Base-by-base conservation (phyloP, 2,329 filamentous ascomycete genomes). In the Chalara sp. region DNA sequence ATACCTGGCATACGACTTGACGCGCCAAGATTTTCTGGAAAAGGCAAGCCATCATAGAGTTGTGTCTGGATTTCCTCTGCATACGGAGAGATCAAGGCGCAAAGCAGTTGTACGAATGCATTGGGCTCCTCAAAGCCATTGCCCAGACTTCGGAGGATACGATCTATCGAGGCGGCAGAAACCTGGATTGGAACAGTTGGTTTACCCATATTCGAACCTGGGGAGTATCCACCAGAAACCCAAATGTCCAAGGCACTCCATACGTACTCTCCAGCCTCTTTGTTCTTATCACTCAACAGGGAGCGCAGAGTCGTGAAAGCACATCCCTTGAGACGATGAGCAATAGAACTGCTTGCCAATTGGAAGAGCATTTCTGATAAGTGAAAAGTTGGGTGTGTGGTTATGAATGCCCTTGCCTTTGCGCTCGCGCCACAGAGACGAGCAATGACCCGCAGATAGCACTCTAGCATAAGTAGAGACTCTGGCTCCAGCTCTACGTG, bases 381-480 rank as follows among this genome's bases (percentile, higher is more conserved):
- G 57, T 82, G 83, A 59, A 88, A 84, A 28, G 83, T 68, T 33
- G 59, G 78, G 52, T 81, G 72, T 41, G 81, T 77, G 28, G 95
- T 72, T 53, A 97, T 76, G 74, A 86, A 96, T 33, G 79, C 71
- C 46, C 92, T 80, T 1, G 89, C 86, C 21, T 75, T 72, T 52
- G 79, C 74, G 62, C 89, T 96, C 63, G 92, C 83, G 28, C 79
- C 76, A 55, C 86, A 84, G 7, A 99, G 74, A 66, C 95, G 89
- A 4, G 89, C 82, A 60, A 96, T 87, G 5, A 99, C 77, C 32
- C 92, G 83, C 48, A 99, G 76, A 65, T 97, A 97, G 60, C 89
- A 92, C 64, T 96, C 90, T 31, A 99, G 76, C 89, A 99, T 96
- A 70, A 96, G 87, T n/a, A 86, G 84, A 40, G 89, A 95, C 67